Evolutionary conservation across 2,329 filamentous ascomycete species (phyloP).

Genomic region (Penicillium hordei): DNA sequence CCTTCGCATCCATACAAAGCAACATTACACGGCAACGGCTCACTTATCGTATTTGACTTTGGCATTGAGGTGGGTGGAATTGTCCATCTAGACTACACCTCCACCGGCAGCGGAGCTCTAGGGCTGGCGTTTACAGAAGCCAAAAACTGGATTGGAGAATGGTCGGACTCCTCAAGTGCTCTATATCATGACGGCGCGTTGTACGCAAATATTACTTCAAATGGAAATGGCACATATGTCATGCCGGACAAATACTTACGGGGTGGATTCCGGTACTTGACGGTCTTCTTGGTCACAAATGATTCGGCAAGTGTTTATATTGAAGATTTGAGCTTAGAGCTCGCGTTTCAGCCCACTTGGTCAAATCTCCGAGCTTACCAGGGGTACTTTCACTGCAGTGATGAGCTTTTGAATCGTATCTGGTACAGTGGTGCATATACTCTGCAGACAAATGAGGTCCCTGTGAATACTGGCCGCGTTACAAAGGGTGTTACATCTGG

Average conservation of each 20-base stretch:
- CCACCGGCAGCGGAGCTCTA: conserved; percentile 40
- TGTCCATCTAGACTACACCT: conserved; percentile 52
- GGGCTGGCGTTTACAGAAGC: conserved; percentile 52
- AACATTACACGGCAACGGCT: conserved; percentile 49
- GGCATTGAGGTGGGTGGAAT: conserved; percentile 60
- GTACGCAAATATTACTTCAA: conserved; percentile 36
- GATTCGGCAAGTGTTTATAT: conserved; percentile 38
- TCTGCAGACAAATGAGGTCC: conserved; percentile 48
- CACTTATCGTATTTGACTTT: conserved; percentile 59
- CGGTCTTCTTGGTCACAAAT: conserved; percentile 39
- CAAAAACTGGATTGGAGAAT: conserved; percentile 50
- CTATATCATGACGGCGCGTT: conserved; percentile 46
- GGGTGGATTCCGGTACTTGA: conserved; percentile 49
- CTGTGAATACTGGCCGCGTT: conserved; percentile 39
- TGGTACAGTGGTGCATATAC: conserved; percentile 60
- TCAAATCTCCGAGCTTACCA: conserved; percentile 54
- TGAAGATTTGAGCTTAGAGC: conserved; percentile 43
- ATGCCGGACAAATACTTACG: conserved; percentile 44
- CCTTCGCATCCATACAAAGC: conserved; percentile 33
- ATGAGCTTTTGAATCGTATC: conserved; percentile 55
- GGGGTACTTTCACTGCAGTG: conserved; percentile 55
- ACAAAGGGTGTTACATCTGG: conserved; percentile 31
- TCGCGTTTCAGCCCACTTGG: conserved; percentile 54
- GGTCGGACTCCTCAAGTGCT: conserved; percentile 52
- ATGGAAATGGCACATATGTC: conserved; percentile 36